Percentiles rank a stretch among this genome's conserved stretches.
Conservation (phyloP, 1,139 yeast species). For the Yamadazyma spencermartinsiae region DNA sequence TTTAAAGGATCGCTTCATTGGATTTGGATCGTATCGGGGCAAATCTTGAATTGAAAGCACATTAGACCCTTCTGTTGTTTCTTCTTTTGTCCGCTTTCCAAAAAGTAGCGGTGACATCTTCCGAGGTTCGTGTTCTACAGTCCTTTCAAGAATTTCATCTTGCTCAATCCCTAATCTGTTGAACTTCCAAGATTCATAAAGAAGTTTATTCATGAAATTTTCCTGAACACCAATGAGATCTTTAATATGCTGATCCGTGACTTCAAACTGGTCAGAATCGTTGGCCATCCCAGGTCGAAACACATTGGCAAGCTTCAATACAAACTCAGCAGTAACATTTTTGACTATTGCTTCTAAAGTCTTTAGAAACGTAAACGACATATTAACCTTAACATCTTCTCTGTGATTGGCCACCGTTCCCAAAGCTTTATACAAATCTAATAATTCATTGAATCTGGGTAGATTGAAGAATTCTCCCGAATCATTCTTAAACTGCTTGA, state of each 20-base stretch:
- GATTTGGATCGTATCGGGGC: conserved; percentile 6
- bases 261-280: no score
- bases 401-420: background rate
- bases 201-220: conserved; percentile 7
- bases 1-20: background rate
- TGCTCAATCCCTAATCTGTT: conserved; percentile 4
- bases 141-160: conserved; percentile 2
- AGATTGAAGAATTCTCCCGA: background rate
- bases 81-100: background rate
- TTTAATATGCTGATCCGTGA: background rate
- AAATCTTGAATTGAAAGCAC: conserved; percentile 8
- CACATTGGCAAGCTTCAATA: background rate
- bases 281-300: background rate
- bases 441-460: background rate
- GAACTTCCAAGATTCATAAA: conserved; percentile 7
- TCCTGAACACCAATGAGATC: background rate
- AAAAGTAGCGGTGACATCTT: background rate
- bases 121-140: background rate
- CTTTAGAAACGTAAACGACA: background rate
- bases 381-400: background rate
- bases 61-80: background rate
- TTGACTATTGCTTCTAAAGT: background rate
- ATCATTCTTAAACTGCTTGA: background rate
- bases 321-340: background rate
- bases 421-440: background rate